Conservation (phyloP, 495 filamentous ascomycete genomes). For the Sporormia fimetaria region DNA sequence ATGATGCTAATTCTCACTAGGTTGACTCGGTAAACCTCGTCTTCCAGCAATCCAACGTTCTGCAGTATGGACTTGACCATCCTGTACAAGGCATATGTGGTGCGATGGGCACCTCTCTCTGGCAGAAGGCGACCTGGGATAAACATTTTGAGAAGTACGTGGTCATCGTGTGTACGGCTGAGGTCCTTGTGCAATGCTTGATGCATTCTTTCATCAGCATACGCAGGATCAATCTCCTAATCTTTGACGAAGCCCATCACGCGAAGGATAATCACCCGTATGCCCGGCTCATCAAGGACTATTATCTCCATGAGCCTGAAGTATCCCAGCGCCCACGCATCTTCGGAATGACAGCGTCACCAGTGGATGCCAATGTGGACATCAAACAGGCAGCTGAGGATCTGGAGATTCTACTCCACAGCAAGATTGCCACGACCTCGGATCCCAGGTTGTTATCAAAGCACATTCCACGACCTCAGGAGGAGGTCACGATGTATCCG, state of each 20-base stretch:
- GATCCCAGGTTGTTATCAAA: conserved; percentile 51
- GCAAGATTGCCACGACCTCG: conserved; percentile 70
- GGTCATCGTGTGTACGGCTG: conserved; percentile 90
- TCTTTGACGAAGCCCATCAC: conserved; percentile 96
- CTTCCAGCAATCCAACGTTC: conserved; percentile 77
- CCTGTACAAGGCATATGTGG: conserved; percentile 72
- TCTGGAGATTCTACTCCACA: conserved; percentile 67
- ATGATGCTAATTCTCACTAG: conserved; percentile 30
- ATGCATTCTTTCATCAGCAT: conserved; percentile 72
- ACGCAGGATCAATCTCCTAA: conserved; percentile 73
- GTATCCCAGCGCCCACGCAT: conserved; percentile 54
- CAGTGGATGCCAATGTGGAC: conserved; percentile 73
- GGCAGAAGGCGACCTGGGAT: conserved; percentile 57
- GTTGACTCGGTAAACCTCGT: conserved; percentile 83
- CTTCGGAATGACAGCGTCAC: conserved; percentile 96
- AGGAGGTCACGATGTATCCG: conserved; percentile 49
- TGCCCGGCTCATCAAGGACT: conserved; percentile 80
- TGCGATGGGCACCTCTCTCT: conserved; percentile 54
- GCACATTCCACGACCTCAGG: conserved; percentile 48
- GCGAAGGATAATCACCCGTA: conserved; percentile 92
- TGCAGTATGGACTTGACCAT: conserved; percentile 74
- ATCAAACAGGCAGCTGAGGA: conserved; percentile 51
- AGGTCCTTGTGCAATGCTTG: conserved; percentile 70
- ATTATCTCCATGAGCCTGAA: conserved; percentile 47
- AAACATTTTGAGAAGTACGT: conserved; percentile 57